Evolutionary conservation across 805 yeast species (phyloP).

Genomic region (Clavispora asparagi): DNA sequence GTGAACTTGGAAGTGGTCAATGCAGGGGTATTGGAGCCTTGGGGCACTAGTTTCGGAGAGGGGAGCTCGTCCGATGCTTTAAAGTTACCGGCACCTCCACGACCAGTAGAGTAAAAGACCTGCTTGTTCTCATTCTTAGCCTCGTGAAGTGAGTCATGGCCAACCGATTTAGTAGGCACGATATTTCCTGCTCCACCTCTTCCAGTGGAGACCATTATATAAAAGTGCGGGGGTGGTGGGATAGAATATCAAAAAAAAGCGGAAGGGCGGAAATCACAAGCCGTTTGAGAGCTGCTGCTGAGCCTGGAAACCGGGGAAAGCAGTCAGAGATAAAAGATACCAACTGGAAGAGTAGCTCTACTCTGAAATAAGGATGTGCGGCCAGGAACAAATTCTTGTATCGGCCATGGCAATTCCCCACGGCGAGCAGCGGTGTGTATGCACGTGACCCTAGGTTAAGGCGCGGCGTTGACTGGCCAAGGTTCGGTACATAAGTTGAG

Average conservation of each 20-base stretch:
- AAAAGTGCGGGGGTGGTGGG: background rate
- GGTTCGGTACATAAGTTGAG: background rate
- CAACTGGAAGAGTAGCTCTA: background rate
- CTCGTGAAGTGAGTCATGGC: slow-evolving; percentile 1
- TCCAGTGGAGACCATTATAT: slow-evolving; percentile 25
- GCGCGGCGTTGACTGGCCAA: background rate
- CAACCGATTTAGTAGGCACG: slow-evolving; percentile 2
- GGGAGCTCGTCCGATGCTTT: slow-evolving; percentile 39
- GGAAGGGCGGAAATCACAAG: background rate
- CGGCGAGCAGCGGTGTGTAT: background rate
- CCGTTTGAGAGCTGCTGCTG: background rate
- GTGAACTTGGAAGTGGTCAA: slow-evolving; percentile 51
- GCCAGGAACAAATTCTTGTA: background rate
- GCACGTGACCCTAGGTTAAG: background rate
- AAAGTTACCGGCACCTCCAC: slow-evolving; percentile 78
- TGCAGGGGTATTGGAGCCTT: slow-evolving; percentile 59
- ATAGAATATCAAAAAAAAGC: background rate
- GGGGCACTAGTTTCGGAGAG: slow-evolving; percentile 51
- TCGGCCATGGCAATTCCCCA: background rate
- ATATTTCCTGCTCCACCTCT: slow-evolving; percentile 39
- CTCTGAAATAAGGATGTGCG: background rate
- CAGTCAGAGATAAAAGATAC: background rate
- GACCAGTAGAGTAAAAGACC: slow-evolving; percentile 57
- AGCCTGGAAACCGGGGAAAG: background rate
- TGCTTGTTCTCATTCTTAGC: slow-evolving; percentile 20